These are phyloP conservation scores for Porcisia deanei DNA, from an alignment of 208 protist genomes.

Conservation along the genomic window DNA sequence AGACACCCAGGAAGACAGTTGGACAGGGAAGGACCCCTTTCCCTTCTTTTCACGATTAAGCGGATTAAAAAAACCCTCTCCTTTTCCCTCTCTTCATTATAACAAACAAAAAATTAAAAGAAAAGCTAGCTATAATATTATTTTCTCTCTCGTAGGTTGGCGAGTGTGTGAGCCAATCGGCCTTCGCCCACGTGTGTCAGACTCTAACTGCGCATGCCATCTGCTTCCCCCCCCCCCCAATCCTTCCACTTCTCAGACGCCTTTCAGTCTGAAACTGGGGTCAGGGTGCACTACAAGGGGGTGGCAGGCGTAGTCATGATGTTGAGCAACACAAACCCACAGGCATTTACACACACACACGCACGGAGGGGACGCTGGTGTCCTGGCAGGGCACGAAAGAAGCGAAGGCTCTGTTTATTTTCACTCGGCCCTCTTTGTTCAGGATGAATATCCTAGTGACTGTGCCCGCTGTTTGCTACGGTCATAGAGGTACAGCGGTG, in stretches of 20 bases:
- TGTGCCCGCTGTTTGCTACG: neutral
- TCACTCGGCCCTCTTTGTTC: neutral
- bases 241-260: neutral
- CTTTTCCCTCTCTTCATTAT: too few relatives aligned
- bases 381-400: neutral
- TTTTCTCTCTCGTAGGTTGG: neutral
- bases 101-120: too few relatives aligned
- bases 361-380: too few relatives aligned
- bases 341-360: too few relatives aligned
- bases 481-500: neutral
- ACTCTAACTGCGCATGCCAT: neutral
- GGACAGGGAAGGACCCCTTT: neutral
- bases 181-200: neutral
- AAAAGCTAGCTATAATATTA: too few relatives aligned
- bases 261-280: neutral
- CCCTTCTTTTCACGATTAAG: neutral
- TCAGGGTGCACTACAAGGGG: neutral
- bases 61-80: neutral
- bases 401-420: neutral
- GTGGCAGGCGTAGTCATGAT: neutral
- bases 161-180: neutral
- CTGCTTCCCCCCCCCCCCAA: neutral
- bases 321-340: neutral
- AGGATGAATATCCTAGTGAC: neutral
- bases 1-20: neutral